Evolutionary conservation across 352 stramenopile species (phyloP).

Genomic region (Pythium coloratum): DNA sequence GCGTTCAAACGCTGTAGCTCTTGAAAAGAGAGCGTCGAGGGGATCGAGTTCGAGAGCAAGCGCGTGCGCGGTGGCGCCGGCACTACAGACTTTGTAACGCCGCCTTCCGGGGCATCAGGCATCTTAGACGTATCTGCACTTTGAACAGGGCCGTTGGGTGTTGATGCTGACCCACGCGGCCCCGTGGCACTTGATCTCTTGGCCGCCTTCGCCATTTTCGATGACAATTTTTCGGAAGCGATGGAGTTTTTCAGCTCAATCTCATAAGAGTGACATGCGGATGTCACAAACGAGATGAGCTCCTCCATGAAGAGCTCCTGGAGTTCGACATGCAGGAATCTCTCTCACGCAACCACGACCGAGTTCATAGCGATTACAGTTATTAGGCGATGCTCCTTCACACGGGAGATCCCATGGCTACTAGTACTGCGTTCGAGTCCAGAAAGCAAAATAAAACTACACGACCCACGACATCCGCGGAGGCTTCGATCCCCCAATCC

Average conservation of each 20-base stretch:
- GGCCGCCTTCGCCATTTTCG: conserved; percentile 5
- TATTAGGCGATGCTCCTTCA: conserved; percentile 10
- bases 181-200: background rate
- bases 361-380: conserved; percentile 20
- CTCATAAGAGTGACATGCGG: conserved; percentile 9
- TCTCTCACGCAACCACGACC: background rate
- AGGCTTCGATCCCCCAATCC: background rate
- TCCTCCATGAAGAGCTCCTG: background rate
- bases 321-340: background rate
- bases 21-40: conserved; percentile 63
- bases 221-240: background rate
- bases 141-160: background rate
- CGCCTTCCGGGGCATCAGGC: background rate
- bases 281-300: background rate
- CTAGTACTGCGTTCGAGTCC: conserved; percentile 7
- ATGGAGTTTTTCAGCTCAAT: too few relatives aligned
- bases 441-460: conserved; percentile 9
- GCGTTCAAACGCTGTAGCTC: conserved; percentile 78
- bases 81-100: background rate
- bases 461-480: background rate
- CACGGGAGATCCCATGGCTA: conserved; percentile 14
- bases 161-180: background rate
- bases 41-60: conserved; percentile 21
- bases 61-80: conserved; percentile 12
- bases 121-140: background rate